Evolutionary conservation across 1,284 basidiomycete species (phyloP).

Genomic region (Papiliotrema nemorosa): DNA sequence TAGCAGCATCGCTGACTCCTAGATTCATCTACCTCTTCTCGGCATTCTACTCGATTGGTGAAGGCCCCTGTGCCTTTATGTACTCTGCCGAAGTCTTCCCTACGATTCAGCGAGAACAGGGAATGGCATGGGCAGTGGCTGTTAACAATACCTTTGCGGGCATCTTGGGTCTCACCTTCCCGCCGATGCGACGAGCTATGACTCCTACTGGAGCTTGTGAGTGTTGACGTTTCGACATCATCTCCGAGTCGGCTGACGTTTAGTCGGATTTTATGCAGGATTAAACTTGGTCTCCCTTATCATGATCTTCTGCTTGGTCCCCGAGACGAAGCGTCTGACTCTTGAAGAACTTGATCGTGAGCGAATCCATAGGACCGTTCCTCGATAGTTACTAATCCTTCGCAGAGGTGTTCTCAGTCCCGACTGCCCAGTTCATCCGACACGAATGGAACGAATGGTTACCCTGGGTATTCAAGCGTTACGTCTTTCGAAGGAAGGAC

Average conservation of each 20-base stretch:
- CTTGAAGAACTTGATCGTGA: conserved; percentile 70
- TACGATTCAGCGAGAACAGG: conserved; percentile 53
- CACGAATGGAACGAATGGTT: conserved; percentile 59
- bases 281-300: conserved; percentile 51
- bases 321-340: conserved; percentile 70
- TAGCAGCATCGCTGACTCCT: conserved; percentile 30
- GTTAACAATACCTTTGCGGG: conserved; percentile 32
- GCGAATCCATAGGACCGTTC: no score
- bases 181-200: conserved; percentile 63
- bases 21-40: conserved; percentile 56
- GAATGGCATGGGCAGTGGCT: conserved; percentile 54
- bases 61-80: conserved; percentile 68
- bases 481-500: conserved; percentile 55
- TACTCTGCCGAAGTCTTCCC: conserved; percentile 56
- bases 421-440: conserved; percentile 59
- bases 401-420: conserved; percentile 68
- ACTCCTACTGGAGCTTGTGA: conserved; percentile 63
- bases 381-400: no score
- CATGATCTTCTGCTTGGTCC: conserved; percentile 45
- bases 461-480: conserved; percentile 60
- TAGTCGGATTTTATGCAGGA: conserved; percentile 43
- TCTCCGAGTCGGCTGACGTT: conserved; percentile 4
- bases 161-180: conserved; percentile 50
- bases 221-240: no score
- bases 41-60: conserved; percentile 52